Conservation (phyloP, 2,329 filamentous ascomycete species). For the Cercospora brassicicola region DNA sequence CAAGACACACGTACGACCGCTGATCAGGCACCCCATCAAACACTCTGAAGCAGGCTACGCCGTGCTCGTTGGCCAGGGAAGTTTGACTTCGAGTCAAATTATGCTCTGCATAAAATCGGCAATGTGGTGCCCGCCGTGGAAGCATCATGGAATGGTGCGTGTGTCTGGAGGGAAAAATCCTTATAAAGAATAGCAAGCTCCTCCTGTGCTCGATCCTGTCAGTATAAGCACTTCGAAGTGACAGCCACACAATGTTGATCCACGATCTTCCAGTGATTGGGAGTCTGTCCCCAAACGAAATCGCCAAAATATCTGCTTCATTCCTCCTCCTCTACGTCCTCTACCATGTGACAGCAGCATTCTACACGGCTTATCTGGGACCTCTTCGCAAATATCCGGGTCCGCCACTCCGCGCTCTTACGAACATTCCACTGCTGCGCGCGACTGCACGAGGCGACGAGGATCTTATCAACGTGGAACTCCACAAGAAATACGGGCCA, state of each 20-base stretch:
- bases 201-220: neutral
- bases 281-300: neutral
- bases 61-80: neutral
- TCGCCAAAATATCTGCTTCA: neutral
- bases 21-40: neutral
- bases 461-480: slow-evolving; percentile 8
- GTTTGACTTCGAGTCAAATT: neutral
- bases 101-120: neutral
- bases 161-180: neutral
- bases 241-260: neutral
- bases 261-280: neutral
- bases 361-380: slow-evolving; percentile 48
- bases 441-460: slow-evolving; percentile 27
- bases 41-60: neutral
- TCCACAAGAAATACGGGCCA: slow-evolving; percentile 43
- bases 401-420: slow-evolving; percentile 36
- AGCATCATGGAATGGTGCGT: neutral
- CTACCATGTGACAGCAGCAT: slow-evolving; percentile 18
- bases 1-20: neutral
- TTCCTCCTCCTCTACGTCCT: slow-evolving; percentile 20
- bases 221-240: neutral
- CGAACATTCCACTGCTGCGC: slow-evolving; percentile 24
- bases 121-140: neutral
- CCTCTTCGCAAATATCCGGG: slow-evolving; percentile 49
- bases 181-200: neutral